These are phyloP conservation scores for Cutaneotrichosporon cyanovorans DNA, from an alignment of 1,284 basidiomycete species.

Conservation along the genomic window DNA sequence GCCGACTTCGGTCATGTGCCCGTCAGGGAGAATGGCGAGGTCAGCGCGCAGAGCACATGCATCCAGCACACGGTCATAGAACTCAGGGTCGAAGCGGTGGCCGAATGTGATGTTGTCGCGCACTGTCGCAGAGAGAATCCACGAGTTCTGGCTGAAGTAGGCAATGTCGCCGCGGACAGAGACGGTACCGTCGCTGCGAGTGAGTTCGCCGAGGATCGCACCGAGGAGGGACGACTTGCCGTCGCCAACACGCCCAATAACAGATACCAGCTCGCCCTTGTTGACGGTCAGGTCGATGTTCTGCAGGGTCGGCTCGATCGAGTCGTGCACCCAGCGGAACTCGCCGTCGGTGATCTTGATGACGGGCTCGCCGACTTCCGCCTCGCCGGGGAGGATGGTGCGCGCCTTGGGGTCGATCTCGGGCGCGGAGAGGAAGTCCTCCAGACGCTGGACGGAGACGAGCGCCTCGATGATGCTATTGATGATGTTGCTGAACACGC, in stretches of 20 bases:
- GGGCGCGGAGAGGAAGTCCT: constrained; percentile 65
- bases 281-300: constrained; percentile 66
- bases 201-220: constrained; percentile 71
- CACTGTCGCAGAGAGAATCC: constrained; percentile 76
- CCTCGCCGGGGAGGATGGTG: constrained; percentile 45
- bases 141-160: constrained; percentile 84
- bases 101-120: constrained; percentile 87
- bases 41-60: constrained; percentile 83
- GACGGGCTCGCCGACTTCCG: constrained; percentile 48
- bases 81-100: constrained; percentile 68
- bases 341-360: constrained; percentile 65
- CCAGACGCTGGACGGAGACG: constrained; percentile 75
- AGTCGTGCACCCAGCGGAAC: constrained; percentile 64
- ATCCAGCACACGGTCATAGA: constrained; percentile 37
- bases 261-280: constrained; percentile 79
- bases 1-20: constrained; percentile 69
- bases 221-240: constrained; percentile 62
- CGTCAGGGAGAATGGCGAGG: constrained; percentile 62
- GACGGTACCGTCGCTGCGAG: constrained; percentile 63
- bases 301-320: constrained; percentile 59
- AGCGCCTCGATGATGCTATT: constrained; percentile 53
- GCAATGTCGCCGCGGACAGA: constrained; percentile 67
- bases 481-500: constrained; percentile 53
- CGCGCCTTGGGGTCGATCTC: constrained; percentile 75
- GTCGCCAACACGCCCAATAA: constrained; percentile 84